Base-by-base conservation (phyloP, 768 basidiomycete species). In the Amanita exitialis region DNA sequence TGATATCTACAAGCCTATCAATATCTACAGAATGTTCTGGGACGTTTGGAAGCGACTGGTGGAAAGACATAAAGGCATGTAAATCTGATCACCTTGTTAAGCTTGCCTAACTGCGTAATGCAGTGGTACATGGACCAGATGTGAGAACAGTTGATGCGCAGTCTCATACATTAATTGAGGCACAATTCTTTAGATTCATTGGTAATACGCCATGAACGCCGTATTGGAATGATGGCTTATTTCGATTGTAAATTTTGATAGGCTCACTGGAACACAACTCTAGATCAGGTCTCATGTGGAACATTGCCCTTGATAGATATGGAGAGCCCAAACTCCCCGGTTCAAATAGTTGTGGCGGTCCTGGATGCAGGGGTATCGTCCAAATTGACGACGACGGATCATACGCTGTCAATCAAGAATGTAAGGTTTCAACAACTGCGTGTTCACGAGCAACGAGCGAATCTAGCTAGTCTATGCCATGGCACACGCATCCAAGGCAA, bases 401-500 rank as follows among this genome's bases (percentile, higher is more conserved):
- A 53, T 86, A 78, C 64, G 74, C 67, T 18, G 67, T 80, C 23
- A 87, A 90, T 62, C 82, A 87, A 61, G 86, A 88, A 64, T 89
- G 80, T 83, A 58, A 37, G 75, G 66, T 13, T 6, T 34, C 42
- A 6, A 7, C 21, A 36, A 47, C 39, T 34, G 49, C 23, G 42
- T 48, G n/a, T 28, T 35, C 18, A 25, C 10, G 25, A 49, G n/a
- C 8, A 21, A 27, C 15, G 30, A 30, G 35, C 45, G 28, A 51
- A 41, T 25, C 39, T 25, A 18, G 10, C 16, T 52, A 82, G 80
- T 82, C 64, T 87, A 85, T 53, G 65, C 79, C 0, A 82, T 88
- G 78, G 83, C 81, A 1, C 84, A 87, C 46, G 80, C 80, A 3
- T 83, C 82, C 23, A 84, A 84, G 62, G 86, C 84, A 2, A 74